Evolutionary conservation across 148 eudicot genomes (phyloP), one percentile per base, ranked within the genome.

Genomic region (Suaeda aralocaspica): DNA sequence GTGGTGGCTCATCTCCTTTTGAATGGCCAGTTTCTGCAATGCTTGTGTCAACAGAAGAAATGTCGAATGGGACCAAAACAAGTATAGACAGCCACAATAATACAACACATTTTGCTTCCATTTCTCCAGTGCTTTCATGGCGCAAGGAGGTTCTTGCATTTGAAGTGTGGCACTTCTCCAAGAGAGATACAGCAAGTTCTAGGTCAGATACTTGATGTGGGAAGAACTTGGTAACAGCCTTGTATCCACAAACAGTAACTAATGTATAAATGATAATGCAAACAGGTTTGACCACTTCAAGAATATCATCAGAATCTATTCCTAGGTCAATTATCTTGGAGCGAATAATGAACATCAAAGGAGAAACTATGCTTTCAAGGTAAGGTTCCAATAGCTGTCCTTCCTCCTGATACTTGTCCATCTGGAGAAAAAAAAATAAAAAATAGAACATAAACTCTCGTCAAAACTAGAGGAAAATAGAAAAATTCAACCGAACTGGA

Each of bases 161-260:
- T 28, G 76, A 69, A 57, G 66, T 55, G 71, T 89, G 92, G 72
- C 96, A 90, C 76, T 82, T 93, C 82, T 90, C 96, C 78, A 93
- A 76, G 51, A 93, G 95, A 75, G 92, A 83, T 26, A 93, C 96
- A 25, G 98, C 98, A 67, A 87, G 89, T 77, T 93, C 98, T 45
- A 93, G 76, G 70, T 93, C 98, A 74, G 98, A 90, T 80, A 93
- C 98, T 78, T 93, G 96, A 78, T 93, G 98, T 2, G 98, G 96
- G 71, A 93, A 91, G 81, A 93, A 93, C 91, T 87, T 90, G 66
- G 85, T 87, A 73, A 93, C 96, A 72, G 96, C 85, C 79, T 93
- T 93, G 86, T 87, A 82, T 49, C 98, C 96, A 77, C 96, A 93
- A 72, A 93, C 96, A 59, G 95, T 91, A 28, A 93, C 95, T 77